Percentiles rank a stretch among this genome's conserved stretches.
These are phyloP conservation scores for Talaromyces amestolkiae DNA, from an alignment of 2,329 filamentous ascomycete genomes.

Conservation along the genomic window DNA sequence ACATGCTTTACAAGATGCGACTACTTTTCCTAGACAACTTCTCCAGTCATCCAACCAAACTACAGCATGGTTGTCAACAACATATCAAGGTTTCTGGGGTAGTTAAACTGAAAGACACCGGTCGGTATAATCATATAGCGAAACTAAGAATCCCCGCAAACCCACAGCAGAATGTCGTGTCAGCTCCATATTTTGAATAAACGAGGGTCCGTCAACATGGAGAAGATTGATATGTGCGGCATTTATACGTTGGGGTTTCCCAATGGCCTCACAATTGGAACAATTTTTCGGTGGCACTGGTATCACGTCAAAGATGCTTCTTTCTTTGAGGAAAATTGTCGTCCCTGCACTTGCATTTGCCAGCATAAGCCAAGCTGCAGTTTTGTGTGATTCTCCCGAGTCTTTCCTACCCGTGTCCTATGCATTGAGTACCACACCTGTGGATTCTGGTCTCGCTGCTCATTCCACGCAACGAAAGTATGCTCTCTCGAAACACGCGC, in stretches of 20 bases:
- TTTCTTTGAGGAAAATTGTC: not conserved
- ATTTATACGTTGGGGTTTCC: not conserved
- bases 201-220: not conserved
- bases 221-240: not conserved
- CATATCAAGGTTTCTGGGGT: too few relatives aligned
- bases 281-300: not conserved
- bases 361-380: not conserved
- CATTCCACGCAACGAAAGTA: not conserved
- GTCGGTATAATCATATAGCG: not conserved
- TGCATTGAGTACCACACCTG: not conserved
- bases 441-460: not conserved
- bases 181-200: not conserved
- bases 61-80: too few relatives aligned
- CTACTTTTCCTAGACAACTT: not conserved
- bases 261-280: too few relatives aligned
- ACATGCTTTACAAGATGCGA: not conserved
- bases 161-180: not conserved
- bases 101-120: too few relatives aligned
- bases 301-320: not conserved
- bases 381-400: not conserved
- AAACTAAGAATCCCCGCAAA: not conserved
- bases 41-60: too few relatives aligned
- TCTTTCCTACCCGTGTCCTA: not conserved
- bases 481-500: not conserved
- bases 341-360: not conserved